These are phyloP conservation scores for Xylaria polymorpha DNA, from an alignment of 2,329 filamentous ascomycete genomes.

Conservation along the genomic window DNA sequence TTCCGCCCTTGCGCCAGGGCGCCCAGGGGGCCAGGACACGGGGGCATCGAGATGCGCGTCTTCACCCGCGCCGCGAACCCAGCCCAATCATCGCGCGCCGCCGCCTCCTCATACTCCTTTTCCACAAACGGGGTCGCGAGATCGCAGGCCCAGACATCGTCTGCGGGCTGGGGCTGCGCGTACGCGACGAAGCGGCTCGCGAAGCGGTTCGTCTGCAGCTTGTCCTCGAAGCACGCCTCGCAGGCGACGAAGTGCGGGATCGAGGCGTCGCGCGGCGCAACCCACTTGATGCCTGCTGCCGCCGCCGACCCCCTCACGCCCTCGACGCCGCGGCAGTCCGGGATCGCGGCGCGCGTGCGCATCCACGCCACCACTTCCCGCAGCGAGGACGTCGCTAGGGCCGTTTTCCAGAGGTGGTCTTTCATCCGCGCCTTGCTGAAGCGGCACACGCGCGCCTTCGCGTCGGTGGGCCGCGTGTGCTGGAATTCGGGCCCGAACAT, in stretches of 20 bases:
- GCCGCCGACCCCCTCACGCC: constrained; percentile 35
- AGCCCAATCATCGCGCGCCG: constrained; percentile 48
- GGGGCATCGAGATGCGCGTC: constrained; percentile 43
- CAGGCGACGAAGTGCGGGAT: constrained; percentile 41
- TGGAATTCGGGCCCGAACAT: constrained; percentile 49
- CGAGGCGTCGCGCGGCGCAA: constrained; percentile 29
- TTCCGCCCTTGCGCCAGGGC: background rate
- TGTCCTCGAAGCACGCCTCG: constrained; percentile 44
- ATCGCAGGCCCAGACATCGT: constrained; percentile 49
- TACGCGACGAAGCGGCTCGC: constrained; percentile 31
- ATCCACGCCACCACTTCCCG: constrained; percentile 48
- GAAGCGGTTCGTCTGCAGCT: constrained; percentile 31
- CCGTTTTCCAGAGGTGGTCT: constrained; percentile 50
- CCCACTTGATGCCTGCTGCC: constrained; percentile 39
- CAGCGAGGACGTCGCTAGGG: constrained; percentile 40
- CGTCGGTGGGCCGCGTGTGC: constrained; percentile 40
- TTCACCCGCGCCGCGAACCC: constrained; percentile 50
- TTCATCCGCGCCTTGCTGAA: constrained; percentile 52
- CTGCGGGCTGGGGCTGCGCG: constrained; percentile 24
- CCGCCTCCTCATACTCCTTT: constrained; percentile 46
- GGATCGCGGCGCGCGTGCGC: constrained; percentile 37
- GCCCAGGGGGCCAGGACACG: constrained; percentile 45
- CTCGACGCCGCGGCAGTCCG: constrained; percentile 39
- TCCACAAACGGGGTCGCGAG: constrained; percentile 49
- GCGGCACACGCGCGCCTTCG: constrained; percentile 44